These are phyloP conservation scores for Marsdenia floribunda DNA, from an alignment of 257 asterid species.

Conservation along the genomic window DNA sequence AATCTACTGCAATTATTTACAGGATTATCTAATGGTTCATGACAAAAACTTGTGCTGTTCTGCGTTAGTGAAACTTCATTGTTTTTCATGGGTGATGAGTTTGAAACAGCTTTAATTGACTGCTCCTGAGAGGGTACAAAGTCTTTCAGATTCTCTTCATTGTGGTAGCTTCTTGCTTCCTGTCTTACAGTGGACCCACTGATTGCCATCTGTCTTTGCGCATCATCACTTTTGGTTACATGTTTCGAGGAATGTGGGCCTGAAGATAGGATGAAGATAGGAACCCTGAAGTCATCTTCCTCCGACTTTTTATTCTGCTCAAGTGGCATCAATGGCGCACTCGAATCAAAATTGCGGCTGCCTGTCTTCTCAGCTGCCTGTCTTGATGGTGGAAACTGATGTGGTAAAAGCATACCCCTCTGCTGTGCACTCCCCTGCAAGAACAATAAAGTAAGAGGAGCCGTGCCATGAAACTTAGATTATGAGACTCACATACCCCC, in stretches of 20 bases:
- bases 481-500: background rate
- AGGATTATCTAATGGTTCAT: slow-evolving; percentile 24
- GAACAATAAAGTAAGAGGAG: slow-evolving; percentile 4
- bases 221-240: slow-evolving; percentile 12
- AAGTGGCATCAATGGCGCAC: slow-evolving; percentile 26
- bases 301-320: slow-evolving; percentile 40
- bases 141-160: slow-evolving; percentile 30
- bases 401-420: slow-evolving; percentile 29
- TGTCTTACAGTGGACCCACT: slow-evolving; percentile 18
- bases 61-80: slow-evolving; percentile 21
- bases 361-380: slow-evolving; percentile 41
- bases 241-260: slow-evolving; percentile 22
- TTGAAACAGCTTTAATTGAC: slow-evolving; percentile 26
- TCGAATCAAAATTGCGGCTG: slow-evolving; percentile 25
- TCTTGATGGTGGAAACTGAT: slow-evolving; percentile 28
- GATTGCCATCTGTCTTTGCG: slow-evolving; percentile 16
- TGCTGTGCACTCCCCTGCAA: slow-evolving; percentile 52
- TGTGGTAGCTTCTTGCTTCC: slow-evolving; percentile 21
- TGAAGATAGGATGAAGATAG: slow-evolving; percentile 39
- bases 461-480: background rate
- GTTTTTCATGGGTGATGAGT: slow-evolving; percentile 25
- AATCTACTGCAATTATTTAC: slow-evolving; percentile 21
- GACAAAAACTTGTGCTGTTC: slow-evolving; percentile 20
- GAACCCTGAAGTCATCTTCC: slow-evolving; percentile 72
- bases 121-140: slow-evolving; percentile 14